Evolutionary conservation across 441 rosid species (phyloP).

Genomic region (Erodium texanum): DNA sequence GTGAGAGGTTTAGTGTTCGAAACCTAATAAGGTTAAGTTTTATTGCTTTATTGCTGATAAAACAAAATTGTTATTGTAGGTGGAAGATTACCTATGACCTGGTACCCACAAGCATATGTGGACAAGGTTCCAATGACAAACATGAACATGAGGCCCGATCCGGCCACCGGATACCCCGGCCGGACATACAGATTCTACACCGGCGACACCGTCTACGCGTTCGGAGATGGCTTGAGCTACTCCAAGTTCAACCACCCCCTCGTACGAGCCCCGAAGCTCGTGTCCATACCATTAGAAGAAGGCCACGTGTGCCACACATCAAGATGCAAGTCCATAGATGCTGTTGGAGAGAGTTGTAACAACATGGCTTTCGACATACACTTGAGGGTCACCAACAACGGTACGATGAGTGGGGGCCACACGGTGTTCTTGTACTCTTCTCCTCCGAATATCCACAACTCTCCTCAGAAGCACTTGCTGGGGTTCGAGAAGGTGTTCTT

Average conservation of each 20-base stretch:
- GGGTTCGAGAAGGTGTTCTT: conserved; percentile 63
- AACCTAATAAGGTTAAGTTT: too few relatives aligned
- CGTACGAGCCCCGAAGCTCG: conserved; percentile 35
- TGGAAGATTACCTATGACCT: conserved; percentile 86
- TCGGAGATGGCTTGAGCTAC: conserved; percentile 71
- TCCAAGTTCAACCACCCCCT: conserved; percentile 35
- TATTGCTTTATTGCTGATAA: too few relatives aligned
- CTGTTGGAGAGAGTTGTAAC: conserved; percentile 32
- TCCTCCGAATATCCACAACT: conserved; percentile 63
- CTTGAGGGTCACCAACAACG: conserved; percentile 43
- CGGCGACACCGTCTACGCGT: conserved; percentile 58
- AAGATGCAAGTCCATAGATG: conserved; percentile 49
- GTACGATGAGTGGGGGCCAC: conserved; percentile 45
- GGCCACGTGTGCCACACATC: conserved; percentile 49
- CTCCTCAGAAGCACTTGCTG: conserved; percentile 64
- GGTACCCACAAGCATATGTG: conserved; percentile 80
- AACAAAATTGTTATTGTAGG: too few relatives aligned
- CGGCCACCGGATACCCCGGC: conserved; percentile 71
- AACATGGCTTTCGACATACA: conserved; percentile 36
- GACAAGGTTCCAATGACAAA: conserved; percentile 85
- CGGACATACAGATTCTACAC: conserved; percentile 77
- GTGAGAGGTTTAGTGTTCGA: too few relatives aligned
- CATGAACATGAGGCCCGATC: conserved; percentile 91
- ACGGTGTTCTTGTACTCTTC: conserved; percentile 62
- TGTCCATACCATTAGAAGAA: conserved; percentile 37